A percentile compares a stretch with the other conserved stretches of the same genome.
Evolutionary conservation across 768 basidiomycete species (phyloP).

Genomic region (Rhodotorula toruloides): DNA sequence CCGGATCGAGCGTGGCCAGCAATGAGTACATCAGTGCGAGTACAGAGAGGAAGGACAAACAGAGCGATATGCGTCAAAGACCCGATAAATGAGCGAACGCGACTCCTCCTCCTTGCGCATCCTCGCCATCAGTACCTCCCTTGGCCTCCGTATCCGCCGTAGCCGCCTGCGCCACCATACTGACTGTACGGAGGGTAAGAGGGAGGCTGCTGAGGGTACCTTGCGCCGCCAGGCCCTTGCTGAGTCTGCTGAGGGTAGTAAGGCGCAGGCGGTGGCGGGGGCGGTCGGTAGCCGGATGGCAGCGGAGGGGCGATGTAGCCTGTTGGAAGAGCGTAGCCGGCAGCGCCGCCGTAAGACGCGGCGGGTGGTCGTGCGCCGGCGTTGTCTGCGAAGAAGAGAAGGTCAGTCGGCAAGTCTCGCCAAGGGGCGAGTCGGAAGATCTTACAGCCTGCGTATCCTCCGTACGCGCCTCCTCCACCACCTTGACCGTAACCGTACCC

Average conservation of each 20-base stretch:
- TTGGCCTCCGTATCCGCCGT: conserved; percentile 29
- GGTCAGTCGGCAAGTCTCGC: not conserved
- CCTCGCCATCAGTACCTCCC: conserved; percentile 13
- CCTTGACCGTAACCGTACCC: conserved; percentile 25
- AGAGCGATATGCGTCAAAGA: no score
- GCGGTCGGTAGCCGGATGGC: conserved; percentile 6
- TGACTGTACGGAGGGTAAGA: not conserved
- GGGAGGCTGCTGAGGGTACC: conserved; percentile 15
- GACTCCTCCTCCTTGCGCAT: not conserved
- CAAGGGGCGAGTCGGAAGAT: not conserved
- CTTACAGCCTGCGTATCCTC: conserved; percentile 27
- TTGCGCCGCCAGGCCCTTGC: conserved; percentile 10
- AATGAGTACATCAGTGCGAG: no score
- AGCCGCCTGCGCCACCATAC: not conserved
- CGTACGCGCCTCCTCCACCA: not conserved
- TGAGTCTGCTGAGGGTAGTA: conserved; percentile 1
- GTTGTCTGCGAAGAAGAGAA: not conserved
- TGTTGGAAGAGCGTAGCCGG: conserved; percentile 3
- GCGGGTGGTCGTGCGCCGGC: conserved; percentile 2
- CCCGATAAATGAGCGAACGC: no score
- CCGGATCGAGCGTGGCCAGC: no score
- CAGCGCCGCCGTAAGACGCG: not conserved
- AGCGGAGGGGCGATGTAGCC: conserved; percentile 18
- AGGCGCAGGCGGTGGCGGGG: conserved; percentile 8
- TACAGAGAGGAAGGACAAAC: no score